phyloP scores from a whole-genome alignment of 352 stramenopile genomes.

The Globisporangium apiculatum region DNA sequence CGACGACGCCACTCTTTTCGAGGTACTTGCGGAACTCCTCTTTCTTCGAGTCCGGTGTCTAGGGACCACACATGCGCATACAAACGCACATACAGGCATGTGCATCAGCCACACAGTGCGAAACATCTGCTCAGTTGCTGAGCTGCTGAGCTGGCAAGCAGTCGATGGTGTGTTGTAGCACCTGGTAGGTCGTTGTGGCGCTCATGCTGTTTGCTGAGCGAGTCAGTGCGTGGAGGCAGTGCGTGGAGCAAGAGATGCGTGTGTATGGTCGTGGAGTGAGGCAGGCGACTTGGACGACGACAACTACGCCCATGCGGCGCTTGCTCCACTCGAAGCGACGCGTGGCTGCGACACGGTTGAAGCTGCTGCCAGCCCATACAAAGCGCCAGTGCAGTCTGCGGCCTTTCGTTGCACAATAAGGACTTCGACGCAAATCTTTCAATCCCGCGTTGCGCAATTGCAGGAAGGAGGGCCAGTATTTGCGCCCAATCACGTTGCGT shows the following conservation, averaged over 20 bases:
- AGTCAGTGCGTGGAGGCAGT: too few species aligned
- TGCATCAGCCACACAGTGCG: neutral
- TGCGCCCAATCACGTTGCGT: neutral
- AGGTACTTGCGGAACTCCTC: conserved; percentile 98
- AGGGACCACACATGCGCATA: neutral
- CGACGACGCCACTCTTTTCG: conserved; percentile 96
- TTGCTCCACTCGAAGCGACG: neutral
- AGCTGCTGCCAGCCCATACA: neutral
- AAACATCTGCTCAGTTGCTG: too few species aligned
- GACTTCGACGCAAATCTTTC: neutral
- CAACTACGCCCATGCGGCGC: neutral
- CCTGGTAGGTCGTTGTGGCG: neutral
- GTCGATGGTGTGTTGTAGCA: neutral
- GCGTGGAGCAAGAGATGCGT: neutral
- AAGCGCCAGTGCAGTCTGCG: neutral
- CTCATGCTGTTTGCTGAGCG: neutral
- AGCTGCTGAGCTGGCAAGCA: too few species aligned
- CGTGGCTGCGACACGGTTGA: neutral
- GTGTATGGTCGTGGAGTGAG: neutral
- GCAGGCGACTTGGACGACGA: neutral
- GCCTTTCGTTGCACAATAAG: neutral
- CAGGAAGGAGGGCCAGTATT: neutral
- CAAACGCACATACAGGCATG: neutral
- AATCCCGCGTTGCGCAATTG: neutral
- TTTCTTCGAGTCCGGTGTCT: conserved; percentile 96